Evolutionary conservation across 1,139 yeast species (phyloP).

Genomic region (Saccharomycopsis hybrid): DNA sequence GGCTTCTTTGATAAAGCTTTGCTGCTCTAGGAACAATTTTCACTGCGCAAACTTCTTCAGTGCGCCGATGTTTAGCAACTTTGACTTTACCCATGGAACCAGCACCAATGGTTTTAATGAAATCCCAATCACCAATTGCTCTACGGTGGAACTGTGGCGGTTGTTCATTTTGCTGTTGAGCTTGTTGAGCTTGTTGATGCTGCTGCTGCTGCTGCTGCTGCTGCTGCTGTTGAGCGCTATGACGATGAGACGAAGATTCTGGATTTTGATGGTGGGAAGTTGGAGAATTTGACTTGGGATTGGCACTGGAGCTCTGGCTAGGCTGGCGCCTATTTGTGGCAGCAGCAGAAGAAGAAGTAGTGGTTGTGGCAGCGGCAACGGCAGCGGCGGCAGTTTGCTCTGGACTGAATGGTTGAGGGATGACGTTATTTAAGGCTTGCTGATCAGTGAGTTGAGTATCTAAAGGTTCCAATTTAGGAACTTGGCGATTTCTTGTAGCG

Average conservation of each 20-base stretch:
- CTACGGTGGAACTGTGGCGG: slow-evolving; percentile 58
- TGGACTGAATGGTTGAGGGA: neutral
- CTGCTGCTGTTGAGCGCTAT: slow-evolving; percentile 4
- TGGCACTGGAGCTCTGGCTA: slow-evolving; percentile 15
- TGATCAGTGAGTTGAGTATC: slow-evolving; percentile 6
- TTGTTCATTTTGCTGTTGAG: slow-evolving; percentile 20
- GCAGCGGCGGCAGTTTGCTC: neutral
- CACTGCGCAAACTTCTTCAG: slow-evolving; percentile 81
- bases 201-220: slow-evolving; percentile 22
- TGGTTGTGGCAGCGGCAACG: no score
- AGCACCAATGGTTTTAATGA: slow-evolving; percentile 91
- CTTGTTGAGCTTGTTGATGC: slow-evolving; percentile 18
- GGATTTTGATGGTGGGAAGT: slow-evolving; percentile 22
- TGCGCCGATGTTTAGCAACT: slow-evolving; percentile 76
- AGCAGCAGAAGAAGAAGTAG: no score
- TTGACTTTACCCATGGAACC: slow-evolving; percentile 99
- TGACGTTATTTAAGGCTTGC: neutral
- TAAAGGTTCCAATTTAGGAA: slow-evolving; percentile 25
- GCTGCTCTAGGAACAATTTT: slow-evolving; percentile 80
- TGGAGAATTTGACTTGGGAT: slow-evolving; percentile 22
- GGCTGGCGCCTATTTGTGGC: slow-evolving; percentile 26
- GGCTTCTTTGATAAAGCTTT: slow-evolving; percentile 69
- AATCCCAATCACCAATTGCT: slow-evolving; percentile 96
- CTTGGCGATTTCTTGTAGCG: slow-evolving; percentile 16
- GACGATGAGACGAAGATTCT: neutral